phyloP scores from a whole-genome alignment of 257 asterid species.

The Nicotiana paniculata region DNA sequence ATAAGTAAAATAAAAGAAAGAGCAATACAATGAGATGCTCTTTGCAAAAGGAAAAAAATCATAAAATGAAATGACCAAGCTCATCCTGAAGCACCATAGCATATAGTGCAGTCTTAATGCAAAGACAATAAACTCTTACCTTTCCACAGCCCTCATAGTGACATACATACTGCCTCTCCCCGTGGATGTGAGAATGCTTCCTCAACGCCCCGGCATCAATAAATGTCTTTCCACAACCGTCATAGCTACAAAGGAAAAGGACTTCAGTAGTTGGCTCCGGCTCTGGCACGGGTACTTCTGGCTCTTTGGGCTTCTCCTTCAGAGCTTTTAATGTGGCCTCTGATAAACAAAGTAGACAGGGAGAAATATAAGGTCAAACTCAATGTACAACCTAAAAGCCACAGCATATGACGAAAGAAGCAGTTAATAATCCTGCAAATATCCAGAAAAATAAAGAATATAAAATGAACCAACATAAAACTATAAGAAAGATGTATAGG shows the following conservation, averaged over 20 bases:
- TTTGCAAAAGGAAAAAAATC: too few relatives aligned
- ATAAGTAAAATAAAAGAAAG: neutral
- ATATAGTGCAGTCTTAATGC: neutral
- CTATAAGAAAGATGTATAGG: neutral
- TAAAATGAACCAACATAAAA: neutral
- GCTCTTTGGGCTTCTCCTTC: constrained; percentile 60
- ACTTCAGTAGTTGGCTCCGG: constrained; percentile 97
- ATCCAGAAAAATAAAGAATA: neutral
- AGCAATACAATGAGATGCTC: neutral
- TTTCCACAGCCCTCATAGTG: constrained; percentile 84
- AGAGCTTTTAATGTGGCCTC: constrained; percentile 63
- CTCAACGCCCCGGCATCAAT: constrained; percentile 94
- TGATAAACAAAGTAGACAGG: constrained; percentile 27
- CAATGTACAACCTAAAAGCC: neutral
- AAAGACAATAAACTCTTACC: constrained; percentile 23
- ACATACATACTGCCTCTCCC: constrained; percentile 93
- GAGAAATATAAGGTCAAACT: constrained; percentile 10
- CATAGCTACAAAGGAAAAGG: constrained; percentile 93
- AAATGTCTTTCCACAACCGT: constrained; percentile 97
- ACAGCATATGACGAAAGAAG: neutral
- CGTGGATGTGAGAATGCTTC: constrained; percentile 97
- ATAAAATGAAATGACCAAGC: neutral
- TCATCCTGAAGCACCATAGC: neutral
- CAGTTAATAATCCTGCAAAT: neutral
- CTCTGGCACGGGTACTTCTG: constrained; percentile 61